Conservation (phyloP, 1,284 basidiomycete genomes). For the Rhodotorula sp. region DNA sequence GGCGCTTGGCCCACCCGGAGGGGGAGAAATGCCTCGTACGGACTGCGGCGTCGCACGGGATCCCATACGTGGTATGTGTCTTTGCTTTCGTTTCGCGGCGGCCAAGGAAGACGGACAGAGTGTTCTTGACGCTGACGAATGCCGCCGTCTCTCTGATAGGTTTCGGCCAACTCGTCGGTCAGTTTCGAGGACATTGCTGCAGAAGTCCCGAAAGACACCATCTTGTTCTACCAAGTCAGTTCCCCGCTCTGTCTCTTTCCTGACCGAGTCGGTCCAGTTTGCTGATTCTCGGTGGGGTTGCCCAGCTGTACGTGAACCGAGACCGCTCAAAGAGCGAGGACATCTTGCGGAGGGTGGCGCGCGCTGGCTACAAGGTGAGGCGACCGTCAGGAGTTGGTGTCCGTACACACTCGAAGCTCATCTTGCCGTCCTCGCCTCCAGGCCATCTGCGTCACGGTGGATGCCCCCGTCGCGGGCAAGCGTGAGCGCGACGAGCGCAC, state of each 20-base stretch:
- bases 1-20: slow-evolving; percentile 39
- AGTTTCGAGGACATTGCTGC: slow-evolving; percentile 69
- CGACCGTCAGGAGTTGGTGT: no score
- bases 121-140: background rate
- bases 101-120: background rate
- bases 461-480: slow-evolving; percentile 81
- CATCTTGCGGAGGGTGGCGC: slow-evolving; percentile 69
- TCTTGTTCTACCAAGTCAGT: slow-evolving; percentile 69
- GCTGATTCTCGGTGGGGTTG: slow-evolving; percentile 27
- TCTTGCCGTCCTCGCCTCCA: background rate
- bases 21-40: slow-evolving; percentile 40
- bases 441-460: slow-evolving; percentile 87
- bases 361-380: slow-evolving; percentile 63
- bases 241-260: background rate
- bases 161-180: slow-evolving; percentile 81
- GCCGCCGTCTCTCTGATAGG: slow-evolving; percentile 39
- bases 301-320: slow-evolving; percentile 75
- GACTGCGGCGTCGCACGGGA: slow-evolving; percentile 23
- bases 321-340: slow-evolving; percentile 68
- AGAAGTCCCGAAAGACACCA: slow-evolving; percentile 59
- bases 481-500: slow-evolving; percentile 69
- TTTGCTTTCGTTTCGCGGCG: background rate
- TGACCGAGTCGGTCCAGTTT: background rate
- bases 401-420: background rate
- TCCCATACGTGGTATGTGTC: slow-evolving; percentile 35